Conservation (phyloP, 306 rosid species). For the Geum urbanum region DNA sequence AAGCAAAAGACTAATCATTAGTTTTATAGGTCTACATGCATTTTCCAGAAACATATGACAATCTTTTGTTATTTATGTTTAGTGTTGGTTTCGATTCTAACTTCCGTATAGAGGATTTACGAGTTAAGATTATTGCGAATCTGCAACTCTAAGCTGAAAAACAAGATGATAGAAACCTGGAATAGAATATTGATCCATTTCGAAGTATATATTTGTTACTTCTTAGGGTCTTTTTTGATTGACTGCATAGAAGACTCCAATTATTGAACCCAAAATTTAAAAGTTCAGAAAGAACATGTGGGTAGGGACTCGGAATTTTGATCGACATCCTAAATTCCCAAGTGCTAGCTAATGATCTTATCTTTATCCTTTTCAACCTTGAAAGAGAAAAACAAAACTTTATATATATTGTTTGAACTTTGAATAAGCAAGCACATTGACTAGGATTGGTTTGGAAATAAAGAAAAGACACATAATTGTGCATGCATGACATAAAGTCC, state of each 20-base stretch:
- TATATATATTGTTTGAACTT: constrained; percentile 23
- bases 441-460: constrained; percentile 34
- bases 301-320: constrained; percentile 41
- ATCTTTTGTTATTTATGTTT: not conserved
- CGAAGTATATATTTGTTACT: no score
- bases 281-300: constrained; percentile 37
- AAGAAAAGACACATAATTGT: constrained; percentile 49
- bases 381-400: constrained; percentile 23
- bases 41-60: not conserved
- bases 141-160: not conserved
- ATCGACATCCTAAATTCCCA: constrained; percentile 59
- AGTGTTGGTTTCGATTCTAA: not conserved
- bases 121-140: not conserved
- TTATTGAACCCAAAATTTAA: constrained; percentile 28
- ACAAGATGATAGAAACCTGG: not conserved
- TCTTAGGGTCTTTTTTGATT: not conserved
- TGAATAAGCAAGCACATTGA: constrained; percentile 13
- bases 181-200: no score
- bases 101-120: not conserved
- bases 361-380: constrained; percentile 29
- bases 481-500: constrained; percentile 64
- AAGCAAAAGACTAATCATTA: constrained; percentile 11
- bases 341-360: constrained; percentile 23
- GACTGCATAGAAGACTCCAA: constrained; percentile 15
- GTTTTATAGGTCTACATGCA: constrained; percentile 1